Conservation (phyloP, 2,329 filamentous ascomycete genomes). For the Monosporascus sp. region DNA sequence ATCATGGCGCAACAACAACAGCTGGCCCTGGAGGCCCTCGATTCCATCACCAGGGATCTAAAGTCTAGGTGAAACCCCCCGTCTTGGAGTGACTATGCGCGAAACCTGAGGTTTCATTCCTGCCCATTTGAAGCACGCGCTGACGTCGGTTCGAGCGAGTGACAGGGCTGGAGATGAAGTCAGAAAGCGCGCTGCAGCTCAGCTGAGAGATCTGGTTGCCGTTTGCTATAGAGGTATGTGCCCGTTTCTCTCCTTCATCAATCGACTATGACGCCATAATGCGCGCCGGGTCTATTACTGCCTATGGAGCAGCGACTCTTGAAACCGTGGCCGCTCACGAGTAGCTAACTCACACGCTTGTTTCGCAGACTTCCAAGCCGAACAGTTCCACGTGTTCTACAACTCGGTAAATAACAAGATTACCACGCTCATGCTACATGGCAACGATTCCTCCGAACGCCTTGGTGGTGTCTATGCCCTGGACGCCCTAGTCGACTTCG, state of each 20-base stretch:
- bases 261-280: neutral
- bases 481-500: constrained; percentile 90
- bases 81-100: neutral
- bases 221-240: constrained; percentile 49
- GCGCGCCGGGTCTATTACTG: no score
- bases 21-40: constrained; percentile 50
- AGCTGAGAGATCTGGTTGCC: constrained; percentile 50
- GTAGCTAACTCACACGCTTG: constrained; percentile 5
- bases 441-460: constrained; percentile 79
- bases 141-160: neutral
- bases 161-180: constrained; percentile 41
- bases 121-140: neutral
- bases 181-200: constrained; percentile 45
- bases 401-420: constrained; percentile 52
- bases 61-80: constrained; percentile 43
- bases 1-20: constrained; percentile 39
- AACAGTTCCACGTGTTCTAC: constrained; percentile 64
- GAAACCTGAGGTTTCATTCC: neutral
- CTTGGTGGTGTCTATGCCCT: constrained; percentile 89
- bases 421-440: constrained; percentile 69
- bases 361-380: constrained; percentile 64
- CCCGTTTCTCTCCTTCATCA: neutral
- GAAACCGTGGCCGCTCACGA: neutral
- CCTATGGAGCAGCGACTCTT: no score
- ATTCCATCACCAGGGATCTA: constrained; percentile 49